Conservation (phyloP, 495 filamentous ascomycete species). For the Penicillium robsamsonii region DNA sequence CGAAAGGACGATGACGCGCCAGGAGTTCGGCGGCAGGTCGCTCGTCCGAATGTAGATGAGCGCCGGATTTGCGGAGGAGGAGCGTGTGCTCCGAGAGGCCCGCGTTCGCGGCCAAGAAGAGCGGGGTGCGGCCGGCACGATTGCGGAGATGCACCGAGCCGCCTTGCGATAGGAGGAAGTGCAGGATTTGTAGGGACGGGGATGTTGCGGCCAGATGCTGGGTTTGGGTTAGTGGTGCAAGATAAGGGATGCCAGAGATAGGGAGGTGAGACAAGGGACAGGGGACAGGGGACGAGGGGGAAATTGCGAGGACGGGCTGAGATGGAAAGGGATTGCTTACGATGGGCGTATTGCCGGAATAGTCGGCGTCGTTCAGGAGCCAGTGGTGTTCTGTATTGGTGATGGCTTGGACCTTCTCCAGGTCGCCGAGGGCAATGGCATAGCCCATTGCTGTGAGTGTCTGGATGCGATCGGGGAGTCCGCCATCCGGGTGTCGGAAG, state of each 20-base stretch:
- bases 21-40: conserved; percentile 49
- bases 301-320: background rate
- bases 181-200: conserved; percentile 60
- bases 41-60: conserved; percentile 66
- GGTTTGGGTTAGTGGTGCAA: background rate
- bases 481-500: conserved; percentile 71
- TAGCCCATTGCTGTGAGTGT: conserved; percentile 74
- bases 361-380: conserved; percentile 76
- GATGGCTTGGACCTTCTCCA: conserved; percentile 60
- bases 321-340: conserved; percentile 39
- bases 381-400: conserved; percentile 63
- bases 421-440: conserved; percentile 72
- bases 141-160: conserved; percentile 88
- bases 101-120: conserved; percentile 70
- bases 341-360: conserved; percentile 85
- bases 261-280: too few species aligned
- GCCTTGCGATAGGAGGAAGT: conserved; percentile 69
- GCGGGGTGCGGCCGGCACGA: conserved; percentile 72
- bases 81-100: conserved; percentile 59
- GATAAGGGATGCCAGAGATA: background rate
- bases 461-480: conserved; percentile 44
- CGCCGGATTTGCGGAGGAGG: conserved; percentile 67
- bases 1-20: conserved; percentile 41
- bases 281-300: conserved; percentile 6
- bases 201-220: conserved; percentile 66